A percentile compares a stretch with the other conserved stretches of the same genome.
These are phyloP conservation scores for Torulaspora delbrueckii DNA, from an alignment of 805 yeast species.

Conservation along the genomic window DNA sequence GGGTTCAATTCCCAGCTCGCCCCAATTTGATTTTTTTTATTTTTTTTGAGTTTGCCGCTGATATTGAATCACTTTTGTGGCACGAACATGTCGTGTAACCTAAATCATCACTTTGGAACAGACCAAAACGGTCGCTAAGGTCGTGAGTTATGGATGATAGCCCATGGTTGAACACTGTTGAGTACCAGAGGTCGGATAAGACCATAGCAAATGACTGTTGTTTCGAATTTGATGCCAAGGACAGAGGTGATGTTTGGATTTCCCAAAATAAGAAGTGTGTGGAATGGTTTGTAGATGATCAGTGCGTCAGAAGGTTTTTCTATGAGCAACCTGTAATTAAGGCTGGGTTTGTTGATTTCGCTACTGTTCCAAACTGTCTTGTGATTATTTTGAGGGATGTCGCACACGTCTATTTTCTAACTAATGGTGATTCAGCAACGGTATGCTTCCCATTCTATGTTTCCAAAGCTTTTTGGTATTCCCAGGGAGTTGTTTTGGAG, in stretches of 20 bases:
- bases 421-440: constrained; percentile 53
- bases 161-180: not conserved
- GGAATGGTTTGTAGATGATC: constrained; percentile 36
- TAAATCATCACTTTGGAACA: not conserved
- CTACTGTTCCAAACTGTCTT: constrained; percentile 37
- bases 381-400: constrained; percentile 58
- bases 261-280: constrained; percentile 36
- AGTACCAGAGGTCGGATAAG: not conserved
- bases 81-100: not conserved
- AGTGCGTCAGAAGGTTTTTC: constrained; percentile 37
- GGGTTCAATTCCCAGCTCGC: constrained; percentile 52
- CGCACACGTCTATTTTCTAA: constrained; percentile 54
- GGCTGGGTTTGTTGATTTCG: constrained; percentile 60
- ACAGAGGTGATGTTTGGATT: constrained; percentile 27
- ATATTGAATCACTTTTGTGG: constrained; percentile 1
- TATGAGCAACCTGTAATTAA: constrained; percentile 46
- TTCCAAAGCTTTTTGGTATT: constrained; percentile 56
- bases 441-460: constrained; percentile 68
- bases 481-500: constrained; percentile 64
- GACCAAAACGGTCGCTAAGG: not conserved
- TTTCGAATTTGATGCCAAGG: constrained; percentile 8
- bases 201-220: not conserved
- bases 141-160: constrained; percentile 2
- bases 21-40: constrained; percentile 20
- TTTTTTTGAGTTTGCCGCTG: not conserved